Evolutionary conservation across 768 basidiomycete species (phyloP).

Genomic region (Lactarius sp.): DNA sequence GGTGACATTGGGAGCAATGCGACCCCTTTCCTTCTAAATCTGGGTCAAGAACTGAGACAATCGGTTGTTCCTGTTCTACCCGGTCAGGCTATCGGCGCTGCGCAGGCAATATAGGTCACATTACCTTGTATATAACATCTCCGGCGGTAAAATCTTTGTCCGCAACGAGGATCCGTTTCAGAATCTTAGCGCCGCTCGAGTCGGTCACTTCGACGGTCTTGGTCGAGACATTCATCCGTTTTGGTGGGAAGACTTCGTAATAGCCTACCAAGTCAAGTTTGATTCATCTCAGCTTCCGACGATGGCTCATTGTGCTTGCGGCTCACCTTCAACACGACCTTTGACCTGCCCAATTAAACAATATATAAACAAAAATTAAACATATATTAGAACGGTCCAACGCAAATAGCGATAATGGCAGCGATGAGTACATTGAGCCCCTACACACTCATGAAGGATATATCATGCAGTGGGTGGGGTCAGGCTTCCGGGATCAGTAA

Average conservation of each 20-base stretch:
- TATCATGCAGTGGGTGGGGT: constrained; percentile 40
- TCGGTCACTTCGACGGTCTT: constrained; percentile 34
- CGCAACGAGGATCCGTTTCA: constrained; percentile 48
- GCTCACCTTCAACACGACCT: constrained; percentile 72
- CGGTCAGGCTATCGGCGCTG: background rate
- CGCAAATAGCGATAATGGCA: constrained; percentile 29
- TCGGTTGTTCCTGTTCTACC: constrained; percentile 60
- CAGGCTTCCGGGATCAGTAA: constrained; percentile 69
- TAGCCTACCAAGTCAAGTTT: constrained; percentile 50
- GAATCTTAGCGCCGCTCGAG: constrained; percentile 33
- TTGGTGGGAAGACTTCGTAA: constrained; percentile 72
- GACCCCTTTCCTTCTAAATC: constrained; percentile 66
- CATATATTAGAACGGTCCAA: constrained; percentile 54
- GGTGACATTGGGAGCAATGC: constrained; percentile 72
- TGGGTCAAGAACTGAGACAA: constrained; percentile 63
- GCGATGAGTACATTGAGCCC: constrained; percentile 19
- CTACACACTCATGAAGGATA: constrained; percentile 13
- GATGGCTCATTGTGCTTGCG: constrained; percentile 15
- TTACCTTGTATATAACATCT: constrained; percentile 73
- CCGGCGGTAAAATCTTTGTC: constrained; percentile 64
- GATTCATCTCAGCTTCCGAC: constrained; percentile 27
- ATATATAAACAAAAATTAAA: constrained; percentile 34
- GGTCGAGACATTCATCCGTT: constrained; percentile 62
- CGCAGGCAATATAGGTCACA: background rate
- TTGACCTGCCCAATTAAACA: constrained; percentile 47